Base-by-base conservation (phyloP, 2,329 filamentous ascomycete genomes). In the Sporothrix phasma region DNA sequence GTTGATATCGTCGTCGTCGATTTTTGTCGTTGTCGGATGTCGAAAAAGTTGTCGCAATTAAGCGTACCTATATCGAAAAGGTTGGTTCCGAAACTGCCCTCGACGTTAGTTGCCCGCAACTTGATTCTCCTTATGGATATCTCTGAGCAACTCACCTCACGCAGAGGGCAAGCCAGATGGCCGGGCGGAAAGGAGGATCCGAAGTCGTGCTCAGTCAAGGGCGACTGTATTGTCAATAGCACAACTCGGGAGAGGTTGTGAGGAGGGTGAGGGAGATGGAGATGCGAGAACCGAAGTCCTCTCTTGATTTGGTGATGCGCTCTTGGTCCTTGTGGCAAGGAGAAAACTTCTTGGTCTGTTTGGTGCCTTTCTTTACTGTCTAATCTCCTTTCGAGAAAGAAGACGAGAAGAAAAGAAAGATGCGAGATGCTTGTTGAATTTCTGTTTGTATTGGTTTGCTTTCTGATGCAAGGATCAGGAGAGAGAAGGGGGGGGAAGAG, bases 141-240 rank as follows among this genome's bases (percentile, higher is more conserved):
- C n/a, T 39, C 17, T 6, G 8, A n/a, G 37, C 37, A 51, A 59
- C 78, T 70, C 75, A 91, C 88, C 88, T 92, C 87, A 87, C 87
- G 87, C 87, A 90, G 86, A 83, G 86, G 83, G 86, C 87, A 88
- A 89, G 86, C 87, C 85, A 86, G 84, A 82, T 83, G 85, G 88
- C 87, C 88, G 88, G 88, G 88, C 86, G 71, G 73, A 61, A 49
- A 64, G 69, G 68, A 73, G 68, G 69, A 71, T 69, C 66, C 73
- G 71, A 72, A 67, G 73, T 79, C 72, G 77, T 77, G 72, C 76
- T 80, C 81, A 83, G 79, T 78, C 76, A 75, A 72, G 68, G 72
- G 39, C 71, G 78, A 78, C 76, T 75, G 75, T 7, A 13, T 71
- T 66, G 51, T 51, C 54, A 63, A 62, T 43, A 47, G 54, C 51